These are phyloP conservation scores for Moesziomyces aphidis DNA, from an alignment of 1,284 basidiomycete species.

Conservation along the genomic window DNA sequence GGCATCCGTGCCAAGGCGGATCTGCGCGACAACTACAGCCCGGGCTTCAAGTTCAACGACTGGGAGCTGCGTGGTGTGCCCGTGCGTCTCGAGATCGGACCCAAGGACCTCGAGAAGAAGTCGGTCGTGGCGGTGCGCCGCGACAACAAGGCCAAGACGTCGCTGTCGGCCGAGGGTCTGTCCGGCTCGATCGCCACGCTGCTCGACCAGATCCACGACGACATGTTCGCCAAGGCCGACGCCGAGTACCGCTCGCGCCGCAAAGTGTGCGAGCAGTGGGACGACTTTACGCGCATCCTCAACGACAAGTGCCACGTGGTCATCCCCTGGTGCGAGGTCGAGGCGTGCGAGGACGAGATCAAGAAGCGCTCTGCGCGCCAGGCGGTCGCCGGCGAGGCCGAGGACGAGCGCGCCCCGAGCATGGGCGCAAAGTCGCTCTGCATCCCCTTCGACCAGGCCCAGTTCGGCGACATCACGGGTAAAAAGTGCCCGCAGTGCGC, in stretches of 20 bases:
- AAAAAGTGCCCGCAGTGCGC: slow-evolving; percentile 65
- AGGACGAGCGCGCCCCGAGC: slow-evolving; percentile 88
- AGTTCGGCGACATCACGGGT: slow-evolving; percentile 60
- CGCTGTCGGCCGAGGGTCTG: slow-evolving; percentile 43
- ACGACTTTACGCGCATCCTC: slow-evolving; percentile 88
- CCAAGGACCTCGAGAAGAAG: slow-evolving; percentile 86
- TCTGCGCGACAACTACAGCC: slow-evolving; percentile 93
- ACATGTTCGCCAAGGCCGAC: slow-evolving; percentile 87
- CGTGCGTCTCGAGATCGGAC: slow-evolving; percentile 94
- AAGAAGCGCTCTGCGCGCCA: slow-evolving; percentile 85
- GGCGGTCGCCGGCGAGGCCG: slow-evolving; percentile 51
- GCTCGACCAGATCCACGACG: slow-evolving; percentile 86
- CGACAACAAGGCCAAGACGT: slow-evolving; percentile 75
- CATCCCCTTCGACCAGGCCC: slow-evolving; percentile 94
- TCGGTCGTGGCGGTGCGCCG: slow-evolving; percentile 88
- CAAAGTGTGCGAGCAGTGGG: slow-evolving; percentile 83
- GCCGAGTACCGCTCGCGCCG: slow-evolving; percentile 80
- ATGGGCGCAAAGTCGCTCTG: slow-evolving; percentile 97
- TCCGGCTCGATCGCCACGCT: slow-evolving; percentile 69
- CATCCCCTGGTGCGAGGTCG: slow-evolving; percentile 96
- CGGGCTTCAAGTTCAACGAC: slow-evolving; percentile 99
- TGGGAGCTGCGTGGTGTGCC: slow-evolving; percentile 95
- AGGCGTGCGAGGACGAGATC: slow-evolving; percentile 96
- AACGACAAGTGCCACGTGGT: slow-evolving; percentile 89
- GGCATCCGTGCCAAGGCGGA: slow-evolving; percentile 90